These are phyloP conservation scores for Eremothecium gossypii DNA, from an alignment of 1,139 yeast genomes.

Conservation along the genomic window DNA sequence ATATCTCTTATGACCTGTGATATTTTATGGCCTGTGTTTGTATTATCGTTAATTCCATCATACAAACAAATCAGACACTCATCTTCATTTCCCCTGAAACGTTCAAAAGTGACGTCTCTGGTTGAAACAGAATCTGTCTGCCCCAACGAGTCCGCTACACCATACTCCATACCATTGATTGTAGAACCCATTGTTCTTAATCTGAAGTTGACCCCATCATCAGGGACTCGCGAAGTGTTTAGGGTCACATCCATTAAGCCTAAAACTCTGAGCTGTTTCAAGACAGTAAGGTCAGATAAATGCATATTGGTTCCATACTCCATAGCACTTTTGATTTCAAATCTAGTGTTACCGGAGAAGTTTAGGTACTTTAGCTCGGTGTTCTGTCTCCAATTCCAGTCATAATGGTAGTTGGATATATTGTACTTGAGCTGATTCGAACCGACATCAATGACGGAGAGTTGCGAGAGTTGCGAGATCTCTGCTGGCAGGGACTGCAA, in stretches of 20 bases:
- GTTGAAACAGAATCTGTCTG: conserved; percentile 56
- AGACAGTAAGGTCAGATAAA: conserved; percentile 67
- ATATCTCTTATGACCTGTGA: conserved; percentile 69
- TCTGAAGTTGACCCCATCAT: conserved; percentile 74
- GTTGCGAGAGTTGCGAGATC: conserved; percentile 53
- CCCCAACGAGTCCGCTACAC: conserved; percentile 86
- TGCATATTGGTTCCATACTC: conserved; percentile 32
- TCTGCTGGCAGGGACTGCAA: conserved; percentile 87
- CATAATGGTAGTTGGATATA: conserved; percentile 89
- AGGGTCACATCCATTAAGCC: conserved; percentile 95
- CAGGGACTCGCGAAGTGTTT: conserved; percentile 76
- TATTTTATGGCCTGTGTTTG: conserved; percentile 55
- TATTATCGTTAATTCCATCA: conserved; percentile 68
- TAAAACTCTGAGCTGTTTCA: conserved; percentile 61
- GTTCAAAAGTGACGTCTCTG: conserved; percentile 79
- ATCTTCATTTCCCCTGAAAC: conserved; percentile 73
- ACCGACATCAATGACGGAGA: conserved; percentile 80
- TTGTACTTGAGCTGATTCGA: conserved; percentile 86
- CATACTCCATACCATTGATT: conserved; percentile 69
- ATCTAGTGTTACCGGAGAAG: conserved; percentile 84
- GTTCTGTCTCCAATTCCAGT: conserved; percentile 96
- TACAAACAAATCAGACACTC: conserved; percentile 70
- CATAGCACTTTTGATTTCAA: conserved; percentile 58
- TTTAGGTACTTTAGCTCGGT: conserved; percentile 67
- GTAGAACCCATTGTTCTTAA: conserved; percentile 90